A percentile compares a stretch with the other conserved stretches of the same genome.
phyloP scores from a whole-genome alignment of 371 early-diverging fungal species.

The Vairimorpha apis region DNA sequence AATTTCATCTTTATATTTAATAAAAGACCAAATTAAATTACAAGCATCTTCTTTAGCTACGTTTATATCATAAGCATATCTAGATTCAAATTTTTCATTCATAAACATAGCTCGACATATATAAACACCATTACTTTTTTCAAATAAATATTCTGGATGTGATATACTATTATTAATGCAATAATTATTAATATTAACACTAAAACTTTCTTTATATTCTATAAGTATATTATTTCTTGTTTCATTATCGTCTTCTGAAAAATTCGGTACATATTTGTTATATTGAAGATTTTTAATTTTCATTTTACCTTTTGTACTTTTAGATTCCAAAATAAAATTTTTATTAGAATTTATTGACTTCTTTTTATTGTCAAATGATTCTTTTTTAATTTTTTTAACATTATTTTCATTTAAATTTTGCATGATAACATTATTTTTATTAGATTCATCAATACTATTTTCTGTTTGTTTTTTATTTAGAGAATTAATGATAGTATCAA shows the following conservation, averaged over 20 bases:
- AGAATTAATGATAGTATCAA: background rate
- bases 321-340: background rate
- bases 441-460: background rate
- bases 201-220: background rate
- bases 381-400: background rate
- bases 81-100: slow-evolving; percentile 15
- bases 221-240: background rate
- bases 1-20: background rate
- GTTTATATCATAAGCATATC: slow-evolving; percentile 6
- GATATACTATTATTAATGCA: background rate
- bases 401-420: background rate
- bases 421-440: background rate
- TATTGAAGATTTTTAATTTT: slow-evolving; percentile 1
- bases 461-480: background rate
- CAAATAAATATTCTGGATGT: slow-evolving; percentile 14
- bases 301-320: slow-evolving; percentile 4
- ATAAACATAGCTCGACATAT: slow-evolving; percentile 7
- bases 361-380: background rate
- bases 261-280: background rate
- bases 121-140: slow-evolving; percentile 18
- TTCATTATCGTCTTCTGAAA: background rate
- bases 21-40: background rate
- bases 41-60: slow-evolving; percentile 6
- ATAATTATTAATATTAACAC: background rate
- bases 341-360: background rate